Base-by-base conservation (phyloP, 352 stramenopile species). In the Plasmopara viticola region DNA sequence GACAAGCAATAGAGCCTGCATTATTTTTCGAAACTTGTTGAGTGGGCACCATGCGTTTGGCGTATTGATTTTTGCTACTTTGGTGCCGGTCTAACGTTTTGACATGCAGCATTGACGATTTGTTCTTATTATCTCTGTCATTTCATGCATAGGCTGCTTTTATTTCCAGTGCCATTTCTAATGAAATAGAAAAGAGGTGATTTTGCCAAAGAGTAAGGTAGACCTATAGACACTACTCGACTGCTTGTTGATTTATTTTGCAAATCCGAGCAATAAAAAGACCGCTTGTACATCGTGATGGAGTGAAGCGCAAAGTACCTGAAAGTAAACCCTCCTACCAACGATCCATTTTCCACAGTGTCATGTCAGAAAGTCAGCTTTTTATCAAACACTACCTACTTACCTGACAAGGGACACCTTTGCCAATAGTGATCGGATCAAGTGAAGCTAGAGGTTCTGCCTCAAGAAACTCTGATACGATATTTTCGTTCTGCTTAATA, bases 401-500 rank as follows among this genome's bases (percentile, higher is more conserved):
- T 59, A 86, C 74, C 64, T 79, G 56, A 30, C 73, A 87, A 6
- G 75, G 73, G 31, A 86, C 63, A 4, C 67, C 68, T 17, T 69
- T 49, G 34, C 38, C 20, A 33, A 50, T 45, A 12, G 70, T 58
- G 10, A 89, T 79, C 1, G 60, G 48, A 25, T 76, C 48, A 4
- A 88, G 43, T 12, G 34, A 51, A 6, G 77, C 78, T 2, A 43
- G 47, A 0, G 65, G 44, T 42, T 79, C 61, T 6, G 74, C 61
- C 12, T 74, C 34, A 1, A 98, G 65, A 33, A 98, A 85, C 28
- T 53, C 72, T 7, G 55, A 38, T 8, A 98, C 87, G n/a, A 97
- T 76, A 3, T 88, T 70, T 70, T 98, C 92, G 60, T 98, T 98
- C 66, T 98, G 91, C 56, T 83, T 75, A 15, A 88, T 51, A 1